Evolutionary conservation across 148 eudicot genomes (phyloP).

Genomic region (Rheum nobile): DNA sequence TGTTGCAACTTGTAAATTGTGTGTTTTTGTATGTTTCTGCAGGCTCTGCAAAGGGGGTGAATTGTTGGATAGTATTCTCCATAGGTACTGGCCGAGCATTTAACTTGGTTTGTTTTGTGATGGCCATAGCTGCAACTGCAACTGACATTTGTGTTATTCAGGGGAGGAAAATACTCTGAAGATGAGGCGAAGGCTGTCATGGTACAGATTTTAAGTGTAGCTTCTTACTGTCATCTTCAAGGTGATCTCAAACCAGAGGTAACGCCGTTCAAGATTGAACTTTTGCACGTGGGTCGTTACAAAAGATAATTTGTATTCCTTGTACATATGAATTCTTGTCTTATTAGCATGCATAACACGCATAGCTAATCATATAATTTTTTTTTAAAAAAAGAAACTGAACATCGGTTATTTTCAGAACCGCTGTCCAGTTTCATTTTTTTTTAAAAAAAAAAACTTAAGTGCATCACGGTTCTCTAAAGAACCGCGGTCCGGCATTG

Average conservation of each 20-base stretch:
- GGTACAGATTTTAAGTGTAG: constrained; percentile 84
- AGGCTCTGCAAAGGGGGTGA: constrained; percentile 97
- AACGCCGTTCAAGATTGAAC: background rate
- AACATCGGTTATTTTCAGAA: no score
- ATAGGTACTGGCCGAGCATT: constrained; percentile 32
- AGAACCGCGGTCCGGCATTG: no score
- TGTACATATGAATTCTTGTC: no score
- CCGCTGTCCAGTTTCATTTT: no score
- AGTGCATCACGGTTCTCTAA: no score
- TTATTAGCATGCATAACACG: no score
- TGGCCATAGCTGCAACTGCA: background rate
- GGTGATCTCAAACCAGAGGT: constrained; percentile 99
- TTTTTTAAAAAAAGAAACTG: no score
- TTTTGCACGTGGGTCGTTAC: background rate
- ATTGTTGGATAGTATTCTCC: constrained; percentile 72
- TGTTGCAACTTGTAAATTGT: background rate
- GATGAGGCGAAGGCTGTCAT: constrained; percentile 83
- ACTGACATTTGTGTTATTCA: constrained; percentile 13
- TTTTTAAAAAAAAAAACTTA: no score
- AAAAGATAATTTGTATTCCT: background rate
- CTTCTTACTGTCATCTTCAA: constrained; percentile 86
- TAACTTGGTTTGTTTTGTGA: background rate
- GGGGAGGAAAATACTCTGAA: constrained; percentile 95
- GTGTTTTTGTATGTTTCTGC: background rate
- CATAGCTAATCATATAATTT: no score